Base-by-base conservation (phyloP, 306 rosid genomes). In the Sesbania bispinosa region DNA sequence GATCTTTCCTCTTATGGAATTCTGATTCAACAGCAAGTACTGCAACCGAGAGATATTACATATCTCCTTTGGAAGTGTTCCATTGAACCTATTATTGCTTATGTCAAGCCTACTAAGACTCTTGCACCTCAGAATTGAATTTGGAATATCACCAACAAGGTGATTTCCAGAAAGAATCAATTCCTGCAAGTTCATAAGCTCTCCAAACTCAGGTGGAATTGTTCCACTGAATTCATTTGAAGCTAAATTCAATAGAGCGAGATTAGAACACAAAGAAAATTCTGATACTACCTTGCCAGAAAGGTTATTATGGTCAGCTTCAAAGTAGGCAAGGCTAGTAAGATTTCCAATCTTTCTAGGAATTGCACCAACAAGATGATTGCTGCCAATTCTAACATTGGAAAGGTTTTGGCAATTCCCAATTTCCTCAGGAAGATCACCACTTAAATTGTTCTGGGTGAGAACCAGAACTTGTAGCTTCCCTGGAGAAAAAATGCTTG, bases 261-360 rank as follows among this genome's bases (percentile, higher is more conserved):
- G 89, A 69, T 95, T 95, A 36, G 92, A 82, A 78, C 99, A 95
- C 53, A 19, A 72, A 7, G 97, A 67, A 73, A 95, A 88, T 57
- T 89, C 88, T 1, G 96, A 41, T 16, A 75, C 86, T 64, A 95
- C 11, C 76, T 85, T 87, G 24, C 96, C 97, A 20, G 97, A 95
- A 65, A 95, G 92, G 74, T 89, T 83, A 79, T 91, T 95, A 20
- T 84, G 79, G 67, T 95, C 96, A 1, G 93, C 99, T 82, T 95
- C 99, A 72, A 95, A 95, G 88, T 95, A 95, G 27, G 99, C 88
- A 21, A 95, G 96, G 84, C 99, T 80, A 78, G 90, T 95, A 62
- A 91, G 79, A 78, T 91, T 91, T 62, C 97, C 97, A 55, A 82
- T 69, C 11, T 71, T 78, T 67, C 69, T 74, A 30, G 86, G 86